Conservation (phyloP, 371 early-diverging fungal species). For the Amoeboaphelidium occidentale region DNA sequence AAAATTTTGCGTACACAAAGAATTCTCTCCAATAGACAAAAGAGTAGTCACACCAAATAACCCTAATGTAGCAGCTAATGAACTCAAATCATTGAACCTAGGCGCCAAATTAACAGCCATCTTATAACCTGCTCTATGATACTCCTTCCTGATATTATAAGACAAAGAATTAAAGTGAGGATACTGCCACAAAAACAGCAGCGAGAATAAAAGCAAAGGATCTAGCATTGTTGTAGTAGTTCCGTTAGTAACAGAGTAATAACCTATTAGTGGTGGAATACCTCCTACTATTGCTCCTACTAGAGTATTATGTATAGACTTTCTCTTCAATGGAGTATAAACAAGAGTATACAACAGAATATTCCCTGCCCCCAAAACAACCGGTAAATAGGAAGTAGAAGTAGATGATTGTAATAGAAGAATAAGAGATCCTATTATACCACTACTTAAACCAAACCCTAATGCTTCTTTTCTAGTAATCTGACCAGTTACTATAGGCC, state of each 20-base stretch:
- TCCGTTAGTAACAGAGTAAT: conserved; percentile 34
- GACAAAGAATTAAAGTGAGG: conserved; percentile 88
- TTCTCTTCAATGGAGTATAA: conserved; percentile 84
- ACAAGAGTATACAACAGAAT: conserved; percentile 61
- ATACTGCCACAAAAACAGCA: conserved; percentile 90
- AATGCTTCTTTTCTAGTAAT: conserved; percentile 34
- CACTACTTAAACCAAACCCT: conserved; percentile 39
- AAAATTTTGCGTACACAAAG: background rate
- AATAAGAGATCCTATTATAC: conserved; percentile 26
- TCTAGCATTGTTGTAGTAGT: conserved; percentile 34
- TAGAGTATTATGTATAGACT: conserved; percentile 84
- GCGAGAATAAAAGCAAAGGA: conserved; percentile 40
- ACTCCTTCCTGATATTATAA: conserved; percentile 76
- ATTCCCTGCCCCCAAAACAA: conserved; percentile 54
- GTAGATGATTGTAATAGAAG: too few relatives aligned
- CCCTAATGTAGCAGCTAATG: conserved; percentile 52
- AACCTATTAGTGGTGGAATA: conserved; percentile 95
- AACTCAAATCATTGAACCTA: conserved; percentile 56
- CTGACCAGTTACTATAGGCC: conserved; percentile 15
- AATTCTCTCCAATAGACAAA: background rate
- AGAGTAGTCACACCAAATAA: conserved; percentile 65
- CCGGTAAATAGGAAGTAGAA: too few relatives aligned
- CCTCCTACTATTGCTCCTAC: conserved; percentile 85
- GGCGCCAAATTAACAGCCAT: conserved; percentile 84
- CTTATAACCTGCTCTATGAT: conserved; percentile 83